phyloP scores from a whole-genome alignment of 2,329 filamentous ascomycete species.

The Talaromyces piceae region DNA sequence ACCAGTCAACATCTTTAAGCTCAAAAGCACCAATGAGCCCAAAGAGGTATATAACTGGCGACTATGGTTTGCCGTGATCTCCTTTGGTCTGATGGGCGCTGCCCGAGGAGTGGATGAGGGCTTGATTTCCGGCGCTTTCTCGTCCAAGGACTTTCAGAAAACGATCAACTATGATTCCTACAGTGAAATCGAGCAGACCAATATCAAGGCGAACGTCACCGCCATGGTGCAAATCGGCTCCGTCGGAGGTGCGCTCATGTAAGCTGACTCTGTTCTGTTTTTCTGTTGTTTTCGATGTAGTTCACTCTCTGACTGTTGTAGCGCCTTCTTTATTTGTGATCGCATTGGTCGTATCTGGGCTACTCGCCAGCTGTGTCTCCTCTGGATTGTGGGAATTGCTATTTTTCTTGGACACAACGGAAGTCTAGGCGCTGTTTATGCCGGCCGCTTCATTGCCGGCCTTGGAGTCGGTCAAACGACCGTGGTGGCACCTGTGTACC shows the following conservation, averaged over 20 bases:
- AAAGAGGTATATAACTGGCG: constrained; percentile 68
- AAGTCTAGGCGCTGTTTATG: constrained; percentile 34
- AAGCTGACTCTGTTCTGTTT: too few species aligned
- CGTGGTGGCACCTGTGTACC: constrained; percentile 56
- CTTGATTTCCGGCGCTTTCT: constrained; percentile 64
- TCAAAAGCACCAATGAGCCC: constrained; percentile 59
- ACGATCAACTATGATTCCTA: constrained; percentile 53
- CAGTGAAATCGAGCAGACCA: constrained; percentile 48
- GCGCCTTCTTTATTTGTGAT: constrained; percentile 44
- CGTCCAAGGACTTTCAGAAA: constrained; percentile 56
- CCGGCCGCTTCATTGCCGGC: constrained; percentile 38
- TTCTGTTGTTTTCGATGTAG: too few species aligned
- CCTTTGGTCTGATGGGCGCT: constrained; percentile 68
- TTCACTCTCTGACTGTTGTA: constrained; percentile 19
- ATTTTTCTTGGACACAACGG: constrained; percentile 38
- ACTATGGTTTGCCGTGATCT: constrained; percentile 68
- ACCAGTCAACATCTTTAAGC: constrained; percentile 48
- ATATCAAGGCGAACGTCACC: constrained; percentile 69
- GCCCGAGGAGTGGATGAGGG: constrained; percentile 75
- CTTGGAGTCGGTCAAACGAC: constrained; percentile 38
- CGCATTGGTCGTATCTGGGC: constrained; percentile 39
- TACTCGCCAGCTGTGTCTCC: constrained; percentile 32
- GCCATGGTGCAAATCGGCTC: constrained; percentile 76
- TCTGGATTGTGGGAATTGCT: constrained; percentile 37
- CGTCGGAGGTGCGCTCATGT: constrained; percentile 61